Percentiles rank a stretch among this genome's conserved stretches.
phyloP scores from a whole-genome alignment of 768 basidiomycete species.

The Dioszegia hungarica region DNA sequence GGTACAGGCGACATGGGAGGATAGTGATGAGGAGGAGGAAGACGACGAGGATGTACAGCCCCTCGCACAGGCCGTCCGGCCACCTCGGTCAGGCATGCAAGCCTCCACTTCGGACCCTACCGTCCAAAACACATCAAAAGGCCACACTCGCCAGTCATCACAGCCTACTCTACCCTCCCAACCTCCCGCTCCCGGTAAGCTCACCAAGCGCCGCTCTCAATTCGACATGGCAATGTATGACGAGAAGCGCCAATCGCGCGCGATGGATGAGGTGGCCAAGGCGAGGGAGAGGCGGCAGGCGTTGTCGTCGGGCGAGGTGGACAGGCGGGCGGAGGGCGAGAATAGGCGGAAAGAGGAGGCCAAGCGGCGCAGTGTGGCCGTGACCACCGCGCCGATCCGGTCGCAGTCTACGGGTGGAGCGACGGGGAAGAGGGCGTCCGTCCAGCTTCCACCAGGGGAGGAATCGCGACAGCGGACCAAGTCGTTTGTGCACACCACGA shows the following conservation, averaged over 20 bases:
- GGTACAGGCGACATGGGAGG: constrained; percentile 9
- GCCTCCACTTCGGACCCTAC: background rate
- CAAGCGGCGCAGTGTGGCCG: constrained; percentile 1
- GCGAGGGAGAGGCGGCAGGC: constrained; percentile 24
- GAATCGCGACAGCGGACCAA: constrained; percentile 4
- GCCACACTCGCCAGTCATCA: background rate
- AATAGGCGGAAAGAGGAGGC: constrained; percentile 7
- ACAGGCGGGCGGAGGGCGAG: constrained; percentile 21
- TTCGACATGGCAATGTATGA: background rate
- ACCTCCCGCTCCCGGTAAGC: background rate
- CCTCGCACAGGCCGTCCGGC: background rate
- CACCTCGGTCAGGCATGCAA: background rate
- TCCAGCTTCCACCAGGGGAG: background rate
- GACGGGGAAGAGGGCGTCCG: background rate
- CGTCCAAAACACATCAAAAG: background rate
- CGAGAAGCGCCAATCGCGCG: constrained; percentile 4
- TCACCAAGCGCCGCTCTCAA: background rate
- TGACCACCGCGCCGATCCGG: background rate
- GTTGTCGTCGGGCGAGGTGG: constrained; percentile 17
- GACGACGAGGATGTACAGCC: background rate
- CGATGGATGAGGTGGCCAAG: constrained; percentile 21
- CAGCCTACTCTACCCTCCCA: background rate
- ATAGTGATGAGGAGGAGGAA: constrained; percentile 14
- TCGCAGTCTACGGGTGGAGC: constrained; percentile 6
- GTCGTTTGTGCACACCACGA: background rate